Evolutionary conservation across 2,329 filamentous ascomycete species (phyloP).

Genomic region (Ramichloridium luteum): DNA sequence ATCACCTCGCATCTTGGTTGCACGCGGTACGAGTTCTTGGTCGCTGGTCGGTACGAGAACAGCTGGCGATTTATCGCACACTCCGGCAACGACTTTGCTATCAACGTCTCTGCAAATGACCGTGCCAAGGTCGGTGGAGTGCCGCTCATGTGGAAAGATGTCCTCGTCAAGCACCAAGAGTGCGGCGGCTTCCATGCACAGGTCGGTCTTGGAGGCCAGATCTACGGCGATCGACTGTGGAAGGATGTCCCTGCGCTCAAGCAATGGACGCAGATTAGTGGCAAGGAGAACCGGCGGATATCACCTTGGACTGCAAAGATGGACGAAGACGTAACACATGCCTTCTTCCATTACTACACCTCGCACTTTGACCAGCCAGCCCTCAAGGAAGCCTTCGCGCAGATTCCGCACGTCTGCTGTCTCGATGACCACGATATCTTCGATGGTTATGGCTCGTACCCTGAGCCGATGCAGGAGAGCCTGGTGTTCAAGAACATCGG

Average conservation of each 20-base stretch:
- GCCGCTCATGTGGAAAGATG: conserved; percentile 98
- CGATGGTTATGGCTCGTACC: conserved; percentile 93
- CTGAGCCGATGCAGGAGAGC: conserved; percentile 95
- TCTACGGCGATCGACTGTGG: conserved; percentile 91
- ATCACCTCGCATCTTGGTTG: conserved; percentile 94
- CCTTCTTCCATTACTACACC: conserved; percentile 98
- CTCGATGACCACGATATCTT: conserved; percentile 98
- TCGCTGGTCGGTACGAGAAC: conserved; percentile 78
- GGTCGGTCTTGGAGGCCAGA: conserved; percentile 82
- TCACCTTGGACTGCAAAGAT: conserved; percentile 86
- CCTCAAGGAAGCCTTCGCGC: conserved; percentile 85
- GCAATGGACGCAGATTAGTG: conserved; percentile 88
- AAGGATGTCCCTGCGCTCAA: conserved; percentile 87
- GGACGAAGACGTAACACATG: conserved; percentile 88
- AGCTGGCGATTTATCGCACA: conserved; percentile 95
- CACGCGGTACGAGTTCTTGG: conserved; percentile 94
- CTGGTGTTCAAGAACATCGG: conserved; percentile 98
- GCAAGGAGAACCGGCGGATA: conserved; percentile 84
- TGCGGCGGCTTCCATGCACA: conserved; percentile 94
- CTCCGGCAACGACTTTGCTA: conserved; percentile 89
- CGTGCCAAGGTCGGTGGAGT: conserved; percentile 75
- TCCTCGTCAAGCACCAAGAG: conserved; percentile 92
- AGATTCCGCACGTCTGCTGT: conserved; percentile 87
- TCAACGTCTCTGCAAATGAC: conserved; percentile 77
- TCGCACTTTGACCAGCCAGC: conserved; percentile 97